Evolutionary conservation across 805 yeast genomes (phyloP).

Genomic region (Hanseniaspora jakobsenii): DNA sequence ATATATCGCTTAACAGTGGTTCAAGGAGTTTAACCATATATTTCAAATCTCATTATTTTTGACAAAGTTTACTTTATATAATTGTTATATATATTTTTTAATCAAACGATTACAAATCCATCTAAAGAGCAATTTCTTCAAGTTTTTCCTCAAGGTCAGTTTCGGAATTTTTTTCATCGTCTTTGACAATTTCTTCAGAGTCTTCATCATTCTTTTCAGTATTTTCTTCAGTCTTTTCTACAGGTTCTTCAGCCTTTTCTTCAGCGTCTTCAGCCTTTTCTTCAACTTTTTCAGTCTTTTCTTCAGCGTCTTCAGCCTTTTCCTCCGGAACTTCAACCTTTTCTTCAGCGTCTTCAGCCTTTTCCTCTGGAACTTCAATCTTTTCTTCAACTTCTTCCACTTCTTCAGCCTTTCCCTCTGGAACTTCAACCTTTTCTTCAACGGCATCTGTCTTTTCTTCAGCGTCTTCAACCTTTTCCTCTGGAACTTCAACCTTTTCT

Average conservation of each 20-base stretch:
- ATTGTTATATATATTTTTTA: no score
- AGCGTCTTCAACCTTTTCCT: no score
- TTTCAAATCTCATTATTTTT: no score
- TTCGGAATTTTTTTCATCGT: neutral
- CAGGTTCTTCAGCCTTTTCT: neutral
- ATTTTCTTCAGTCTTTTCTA: slow-evolving; percentile 1
- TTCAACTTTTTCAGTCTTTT: slow-evolving; percentile 2
- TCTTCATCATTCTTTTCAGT: neutral
- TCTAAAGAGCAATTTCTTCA: no score
- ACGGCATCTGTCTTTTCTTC: slow-evolving; percentile 9
- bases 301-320: neutral
- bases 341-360: slow-evolving; percentile 17
- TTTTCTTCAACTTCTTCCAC: slow-evolving; percentile 14
- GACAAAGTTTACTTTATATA: no score
- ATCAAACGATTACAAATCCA: no score
- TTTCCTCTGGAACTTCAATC: slow-evolving; percentile 16
- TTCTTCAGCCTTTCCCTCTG: slow-evolving; percentile 15
- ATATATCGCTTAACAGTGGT: no score
- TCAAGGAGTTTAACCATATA: no score
- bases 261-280: neutral
- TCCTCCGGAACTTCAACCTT: slow-evolving; percentile 6
- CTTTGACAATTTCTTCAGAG: neutral
- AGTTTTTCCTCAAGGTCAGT: neutral
- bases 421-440: slow-evolving; percentile 7
- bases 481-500: no score